These are phyloP conservation scores for Daldinia childiae DNA, from an alignment of 495 filamentous ascomycete genomes.

Conservation along the genomic window DNA sequence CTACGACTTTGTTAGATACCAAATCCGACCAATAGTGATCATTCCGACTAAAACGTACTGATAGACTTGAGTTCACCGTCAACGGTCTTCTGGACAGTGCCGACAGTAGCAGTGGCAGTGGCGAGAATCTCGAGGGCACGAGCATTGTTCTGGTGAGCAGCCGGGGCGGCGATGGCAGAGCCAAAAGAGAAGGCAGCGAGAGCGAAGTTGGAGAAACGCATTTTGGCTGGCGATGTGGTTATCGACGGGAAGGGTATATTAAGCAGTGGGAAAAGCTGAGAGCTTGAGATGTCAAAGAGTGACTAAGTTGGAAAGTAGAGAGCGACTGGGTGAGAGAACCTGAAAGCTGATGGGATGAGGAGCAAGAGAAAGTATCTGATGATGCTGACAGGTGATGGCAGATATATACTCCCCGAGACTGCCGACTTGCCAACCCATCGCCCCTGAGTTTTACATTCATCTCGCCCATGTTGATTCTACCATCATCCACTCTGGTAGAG, in stretches of 20 bases:
- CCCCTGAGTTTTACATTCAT: constrained; percentile 34
- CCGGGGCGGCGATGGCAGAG: constrained; percentile 45
- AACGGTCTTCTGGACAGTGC: constrained; percentile 22
- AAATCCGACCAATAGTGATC: neutral
- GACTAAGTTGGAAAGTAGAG: constrained; percentile 44
- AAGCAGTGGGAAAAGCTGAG: constrained; percentile 21
- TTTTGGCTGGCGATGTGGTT: constrained; percentile 29
- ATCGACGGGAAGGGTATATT: constrained; percentile 12
- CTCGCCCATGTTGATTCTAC: constrained; percentile 21
- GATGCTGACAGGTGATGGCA: constrained; percentile 21
- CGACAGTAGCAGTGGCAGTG: constrained; percentile 16
- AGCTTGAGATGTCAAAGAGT: constrained; percentile 42
- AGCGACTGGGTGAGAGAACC: constrained; percentile 42
- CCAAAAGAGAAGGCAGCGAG: constrained; percentile 43
- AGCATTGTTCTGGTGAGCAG: constrained; percentile 20
- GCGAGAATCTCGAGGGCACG: constrained; percentile 26
- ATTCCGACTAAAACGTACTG: constrained; percentile 17
- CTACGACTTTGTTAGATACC: neutral
- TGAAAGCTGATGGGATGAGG: constrained; percentile 42
- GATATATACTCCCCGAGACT: constrained; percentile 37
- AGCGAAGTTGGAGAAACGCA: constrained; percentile 46
- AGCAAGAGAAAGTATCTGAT: constrained; percentile 9
- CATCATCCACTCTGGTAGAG: constrained; percentile 29
- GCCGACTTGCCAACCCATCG: neutral
- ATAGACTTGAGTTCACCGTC: constrained; percentile 25